A percentile compares a stretch with the other conserved stretches of the same genome.
These are phyloP conservation scores for Aspergillus affinis DNA, from an alignment of 495 filamentous ascomycete species.

Conservation along the genomic window DNA sequence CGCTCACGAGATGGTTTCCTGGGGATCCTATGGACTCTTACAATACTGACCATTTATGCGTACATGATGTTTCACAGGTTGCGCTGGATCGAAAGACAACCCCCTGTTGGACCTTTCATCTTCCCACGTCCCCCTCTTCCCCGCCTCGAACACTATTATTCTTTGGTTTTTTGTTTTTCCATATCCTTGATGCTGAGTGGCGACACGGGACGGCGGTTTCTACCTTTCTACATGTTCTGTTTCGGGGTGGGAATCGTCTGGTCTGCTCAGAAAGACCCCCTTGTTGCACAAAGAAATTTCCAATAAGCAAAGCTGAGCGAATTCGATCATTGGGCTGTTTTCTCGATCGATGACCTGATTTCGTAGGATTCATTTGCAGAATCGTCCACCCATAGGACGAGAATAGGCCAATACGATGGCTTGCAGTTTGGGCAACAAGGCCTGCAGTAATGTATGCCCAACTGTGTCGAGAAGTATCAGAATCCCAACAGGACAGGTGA, in stretches of 20 bases:
- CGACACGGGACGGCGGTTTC: not conserved
- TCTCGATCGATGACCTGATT: slow-evolving; percentile 2
- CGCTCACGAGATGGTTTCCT: not conserved
- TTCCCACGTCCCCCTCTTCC: not conserved
- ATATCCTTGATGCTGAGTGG: not conserved
- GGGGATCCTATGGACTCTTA: not conserved
- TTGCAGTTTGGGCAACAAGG: slow-evolving; percentile 30
- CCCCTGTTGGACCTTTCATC: not conserved
- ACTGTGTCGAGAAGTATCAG: slow-evolving; percentile 17
- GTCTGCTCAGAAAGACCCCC: not conserved
- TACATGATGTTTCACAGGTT: not conserved
- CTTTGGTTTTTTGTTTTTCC: not conserved
- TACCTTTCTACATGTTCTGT: not conserved
- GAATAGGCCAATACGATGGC: slow-evolving; percentile 20
- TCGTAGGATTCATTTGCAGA: not conserved
- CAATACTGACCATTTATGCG: not conserved
- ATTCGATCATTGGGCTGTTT: slow-evolving; percentile 7
- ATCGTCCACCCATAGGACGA: slow-evolving; percentile 6
- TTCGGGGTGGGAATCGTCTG: not conserved
- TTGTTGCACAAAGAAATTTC: not conserved
- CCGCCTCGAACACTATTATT: not conserved
- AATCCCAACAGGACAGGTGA: slow-evolving; percentile 14
- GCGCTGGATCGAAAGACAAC: not conserved
- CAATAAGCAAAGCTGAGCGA: not conserved
- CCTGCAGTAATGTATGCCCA: slow-evolving; percentile 35